These are phyloP conservation scores for Monosporascus cannonballus DNA, from an alignment of 2,329 filamentous ascomycete species.

Conservation along the genomic window DNA sequence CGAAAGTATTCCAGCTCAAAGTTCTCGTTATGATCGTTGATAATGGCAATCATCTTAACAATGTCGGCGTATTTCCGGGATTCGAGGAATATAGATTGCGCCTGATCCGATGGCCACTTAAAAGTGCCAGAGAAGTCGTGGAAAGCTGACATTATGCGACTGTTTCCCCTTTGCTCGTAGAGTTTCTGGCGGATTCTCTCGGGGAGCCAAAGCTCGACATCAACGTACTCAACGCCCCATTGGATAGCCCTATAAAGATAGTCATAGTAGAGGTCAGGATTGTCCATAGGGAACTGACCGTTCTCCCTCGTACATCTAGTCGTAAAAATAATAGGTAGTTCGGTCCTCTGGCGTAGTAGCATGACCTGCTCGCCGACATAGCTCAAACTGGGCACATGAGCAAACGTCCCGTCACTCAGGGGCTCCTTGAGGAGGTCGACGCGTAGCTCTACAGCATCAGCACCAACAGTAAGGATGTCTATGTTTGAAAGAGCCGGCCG, in stretches of 20 bases:
- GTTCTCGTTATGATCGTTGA: constrained; percentile 76
- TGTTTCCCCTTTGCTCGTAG: constrained; percentile 66
- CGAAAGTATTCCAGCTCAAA: constrained; percentile 89
- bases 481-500: constrained; percentile 76
- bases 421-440: constrained; percentile 77
- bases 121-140: constrained; percentile 83
- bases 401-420: constrained; percentile 53
- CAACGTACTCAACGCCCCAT: constrained; percentile 86
- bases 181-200: constrained; percentile 65
- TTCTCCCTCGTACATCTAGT: constrained; percentile 78
- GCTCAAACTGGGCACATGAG: constrained; percentile 66
- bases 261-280: constrained; percentile 66
- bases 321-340: constrained; percentile 86
- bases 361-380: constrained; percentile 86
- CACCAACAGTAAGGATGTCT: constrained; percentile 80
- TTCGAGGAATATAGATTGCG: constrained; percentile 64
- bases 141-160: constrained; percentile 85
- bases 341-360: constrained; percentile 74
- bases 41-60: constrained; percentile 85
- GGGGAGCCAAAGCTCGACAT: constrained; percentile 82
- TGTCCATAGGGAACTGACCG: constrained; percentile 77
- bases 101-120: constrained; percentile 72
- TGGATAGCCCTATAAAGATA: constrained; percentile 81
- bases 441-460: constrained; percentile 78
- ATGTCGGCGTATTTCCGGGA: constrained; percentile 74